A percentile compares a stretch with the other conserved stretches of the same genome.
Evolutionary conservation across 2,329 filamentous ascomycete species (phyloP).

Genomic region (Colletotrichum truncatum): DNA sequence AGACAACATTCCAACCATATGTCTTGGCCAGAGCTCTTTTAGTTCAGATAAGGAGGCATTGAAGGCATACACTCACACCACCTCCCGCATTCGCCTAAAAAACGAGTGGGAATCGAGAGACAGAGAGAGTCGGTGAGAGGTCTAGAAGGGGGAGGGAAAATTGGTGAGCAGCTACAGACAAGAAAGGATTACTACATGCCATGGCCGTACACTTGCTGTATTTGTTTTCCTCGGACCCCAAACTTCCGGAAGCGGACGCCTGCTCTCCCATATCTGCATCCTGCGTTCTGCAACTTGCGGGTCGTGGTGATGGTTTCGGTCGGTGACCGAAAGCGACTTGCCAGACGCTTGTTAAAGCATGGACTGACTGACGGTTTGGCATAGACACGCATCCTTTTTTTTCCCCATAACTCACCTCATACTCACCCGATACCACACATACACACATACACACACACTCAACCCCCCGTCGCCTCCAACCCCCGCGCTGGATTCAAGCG

Average conservation of each 20-base stretch:
- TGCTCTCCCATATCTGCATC: background rate
- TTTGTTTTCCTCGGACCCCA: constrained; percentile 7
- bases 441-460: background rate
- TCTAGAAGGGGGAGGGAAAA: background rate
- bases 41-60: constrained; percentile 13
- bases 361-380: background rate
- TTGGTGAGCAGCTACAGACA: constrained; percentile 5
- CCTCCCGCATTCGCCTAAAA: background rate
- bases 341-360: constrained; percentile 2
- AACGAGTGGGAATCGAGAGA: constrained; percentile 12
- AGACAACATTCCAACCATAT: constrained; percentile 29
- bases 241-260: constrained; percentile 2
- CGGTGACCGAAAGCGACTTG: constrained; percentile 25
- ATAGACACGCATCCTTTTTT: background rate
- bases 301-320: constrained; percentile 24
- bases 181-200: constrained; percentile 8
- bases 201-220: background rate
- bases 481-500: background rate
- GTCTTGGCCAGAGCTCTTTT: constrained; percentile 17
- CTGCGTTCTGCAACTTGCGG: constrained; percentile 4
- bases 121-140: background rate
- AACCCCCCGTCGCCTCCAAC: background rate
- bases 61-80: constrained; percentile 1
- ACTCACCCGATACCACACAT: background rate
- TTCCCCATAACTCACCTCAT: background rate